Base-by-base conservation (phyloP, 2,329 filamentous ascomycete species). In the Talaromyces sp. region DNA sequence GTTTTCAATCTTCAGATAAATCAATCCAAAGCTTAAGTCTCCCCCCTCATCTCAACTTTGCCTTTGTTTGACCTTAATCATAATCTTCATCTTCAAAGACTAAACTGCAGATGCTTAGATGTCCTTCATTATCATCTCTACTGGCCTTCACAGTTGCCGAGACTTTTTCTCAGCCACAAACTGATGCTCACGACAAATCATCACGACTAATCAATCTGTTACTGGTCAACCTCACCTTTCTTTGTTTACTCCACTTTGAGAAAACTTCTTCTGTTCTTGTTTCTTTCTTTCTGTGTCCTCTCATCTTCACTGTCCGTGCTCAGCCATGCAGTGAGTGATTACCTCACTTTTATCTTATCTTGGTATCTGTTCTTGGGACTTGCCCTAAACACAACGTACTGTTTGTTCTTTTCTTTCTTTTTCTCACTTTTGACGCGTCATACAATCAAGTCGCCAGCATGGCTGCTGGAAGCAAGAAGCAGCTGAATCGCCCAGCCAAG, bases 401-500 rank as follows among this genome's bases (percentile, higher is more conserved):
- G 21, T 24, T 24, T 46, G 24, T 24, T 21, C 43, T 11, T 17
- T 17, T 46, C 14, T 46, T 19, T 46, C 1, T 12, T 17, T 43
- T n/a, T 12, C 11, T 32, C 12, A 11, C 14, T 38, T 38, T 38
- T 38, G 35, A 11, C n/a, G 43, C 21, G 43, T 21, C 11, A 11
- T 46, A 14, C 21, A 24, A 46, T 24, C 21, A 8, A 46, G 11
- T 29, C 11, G 10, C 35, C 56, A 46, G 19, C 9, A 61, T 61
- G 59, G 43, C 27, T 19, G 27, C 41, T 43, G 50, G 38, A 29
- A 41, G 53, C 12, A 65, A 61, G 52, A 66, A 61, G 50, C n/a
- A n/a, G 12, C 54, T 54, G 27, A 67, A 69, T 55, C 66, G 72
- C 27, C 69, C 72, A 1, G 63, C 68, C 26, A 75, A 69, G 60